Evolutionary conservation across 257 asterid species (phyloP), one percentile per base, ranked within the genome.

Genomic region (Scutellaria minor): DNA sequence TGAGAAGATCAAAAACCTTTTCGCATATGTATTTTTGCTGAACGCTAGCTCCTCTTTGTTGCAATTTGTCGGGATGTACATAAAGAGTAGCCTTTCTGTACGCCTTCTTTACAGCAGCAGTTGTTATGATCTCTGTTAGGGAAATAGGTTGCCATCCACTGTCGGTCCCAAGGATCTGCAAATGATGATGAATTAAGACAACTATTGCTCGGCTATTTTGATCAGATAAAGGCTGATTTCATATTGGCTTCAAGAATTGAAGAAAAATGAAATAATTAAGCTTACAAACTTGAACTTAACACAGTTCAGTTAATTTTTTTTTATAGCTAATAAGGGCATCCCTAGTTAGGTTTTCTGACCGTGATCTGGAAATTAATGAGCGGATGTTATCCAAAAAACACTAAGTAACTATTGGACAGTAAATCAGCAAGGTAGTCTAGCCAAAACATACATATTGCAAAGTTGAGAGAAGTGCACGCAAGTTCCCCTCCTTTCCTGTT

Each of bases 41-140:
- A 79, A 95, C 88, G 78, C 81, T 89, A 27, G 99, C 99, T 53
- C 98, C 96, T 71, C 97, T 85, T 78, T 95, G 99, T 81, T 95
- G 99, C 84, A 95, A 71, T 78, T 95, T 95, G 79, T 95, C 99
- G 44, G 99, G 99, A 78, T 95, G 99, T 68, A 95, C 98, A 73
- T 80, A 88, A 59, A 95, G 95, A 75, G 99, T 95, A 39, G 98
- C 96, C 82, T 86, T 92, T 78, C 95, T 80, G 90, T 93, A 93
- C 58, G 96, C 98, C 77, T 87, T 93, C 84, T 90, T 95, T 15
- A 92, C 96, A 35, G 97, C 98, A 66, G 81, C 80, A 31, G 87
- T 78, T 46, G 99, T 90, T 66, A 95, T 60, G 71, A 92, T 85
- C 86, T 95, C 98, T 4, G 98, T 92, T 70, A 92, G 77, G 6